Evolutionary conservation across 2,329 filamentous ascomycete genomes (phyloP).

Genomic region (Microascus cirrosus): DNA sequence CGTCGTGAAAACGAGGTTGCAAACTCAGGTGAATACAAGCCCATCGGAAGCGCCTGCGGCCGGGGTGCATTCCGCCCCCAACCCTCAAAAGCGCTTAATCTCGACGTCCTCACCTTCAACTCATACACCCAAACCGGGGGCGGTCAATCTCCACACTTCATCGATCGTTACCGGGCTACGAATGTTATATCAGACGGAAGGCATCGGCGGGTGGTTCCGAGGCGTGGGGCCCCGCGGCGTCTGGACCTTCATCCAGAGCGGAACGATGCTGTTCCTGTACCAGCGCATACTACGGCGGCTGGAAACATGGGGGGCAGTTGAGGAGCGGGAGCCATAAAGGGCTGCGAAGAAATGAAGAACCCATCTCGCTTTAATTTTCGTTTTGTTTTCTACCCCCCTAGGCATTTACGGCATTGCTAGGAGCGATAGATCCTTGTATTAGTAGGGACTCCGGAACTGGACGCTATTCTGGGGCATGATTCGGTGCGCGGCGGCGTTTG

Average conservation of each 20-base stretch:
- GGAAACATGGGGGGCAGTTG: slow-evolving; percentile 34
- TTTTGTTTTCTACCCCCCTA: not conserved
- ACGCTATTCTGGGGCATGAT: not conserved
- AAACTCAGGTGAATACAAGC: slow-evolving; percentile 64
- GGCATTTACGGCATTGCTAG: slow-evolving; percentile 1
- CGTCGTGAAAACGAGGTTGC: slow-evolving; percentile 92
- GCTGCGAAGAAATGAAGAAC: not conserved
- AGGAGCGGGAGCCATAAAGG: slow-evolving; percentile 12
- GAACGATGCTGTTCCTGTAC: slow-evolving; percentile 93
- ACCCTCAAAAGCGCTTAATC: slow-evolving; percentile 57
- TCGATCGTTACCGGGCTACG: slow-evolving; percentile 76
- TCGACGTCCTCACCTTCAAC: slow-evolving; percentile 86
- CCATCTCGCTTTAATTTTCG: slow-evolving; percentile 4
- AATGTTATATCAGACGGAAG: slow-evolving; percentile 85
- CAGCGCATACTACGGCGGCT: slow-evolving; percentile 75
- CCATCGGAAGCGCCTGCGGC: slow-evolving; percentile 13
- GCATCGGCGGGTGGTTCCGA: slow-evolving; percentile 81
- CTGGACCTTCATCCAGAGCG: slow-evolving; percentile 96
- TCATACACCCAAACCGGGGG: slow-evolving; percentile 66
- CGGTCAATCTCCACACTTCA: slow-evolving; percentile 74
- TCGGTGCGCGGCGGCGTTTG: slow-evolving; percentile 1
- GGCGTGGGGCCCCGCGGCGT: slow-evolving; percentile 87
- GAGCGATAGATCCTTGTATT: slow-evolving; percentile 5
- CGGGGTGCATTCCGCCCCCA: slow-evolving; percentile 10
- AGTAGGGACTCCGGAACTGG: not conserved